phyloP scores from a whole-genome alignment of 352 stramenopile genomes.

The Phytophthora europaea region DNA sequence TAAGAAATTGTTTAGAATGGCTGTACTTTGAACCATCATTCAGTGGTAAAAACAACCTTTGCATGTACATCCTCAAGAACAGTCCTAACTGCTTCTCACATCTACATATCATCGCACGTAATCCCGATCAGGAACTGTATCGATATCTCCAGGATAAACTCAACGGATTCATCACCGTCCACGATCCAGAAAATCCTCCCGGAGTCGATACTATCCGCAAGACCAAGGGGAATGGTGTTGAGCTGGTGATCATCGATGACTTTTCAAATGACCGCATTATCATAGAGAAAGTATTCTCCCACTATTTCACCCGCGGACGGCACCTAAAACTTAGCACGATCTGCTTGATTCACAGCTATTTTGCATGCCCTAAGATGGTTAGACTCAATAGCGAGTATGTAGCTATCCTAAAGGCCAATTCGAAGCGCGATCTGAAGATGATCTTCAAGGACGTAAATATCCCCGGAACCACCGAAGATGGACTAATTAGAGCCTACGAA shows the following conservation, averaged over 20 bases:
- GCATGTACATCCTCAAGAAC: constrained; percentile 8
- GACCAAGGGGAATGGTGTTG: constrained; percentile 1
- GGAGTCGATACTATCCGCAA: background rate
- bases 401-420: constrained; percentile 1
- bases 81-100: background rate
- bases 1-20: constrained; percentile 5
- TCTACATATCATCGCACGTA: constrained; percentile 2
- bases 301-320: background rate
- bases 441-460: constrained; percentile 4
- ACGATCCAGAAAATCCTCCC: background rate
- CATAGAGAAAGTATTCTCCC: background rate
- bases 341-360: background rate
- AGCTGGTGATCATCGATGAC: constrained; percentile 30
- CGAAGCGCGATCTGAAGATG: background rate
- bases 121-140: constrained; percentile 7
- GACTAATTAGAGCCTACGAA: background rate
- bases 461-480: background rate
- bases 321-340: background rate
- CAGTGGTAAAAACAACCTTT: background rate
- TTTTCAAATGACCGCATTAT: constrained; percentile 6
- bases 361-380: constrained; percentile 2
- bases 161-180: background rate
- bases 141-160: constrained; percentile 1
- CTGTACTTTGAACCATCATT: background rate
- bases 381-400: background rate